Evolutionary conservation across 2,329 filamentous ascomycete genomes (phyloP).

Genomic region (Epichloe scottii): DNA sequence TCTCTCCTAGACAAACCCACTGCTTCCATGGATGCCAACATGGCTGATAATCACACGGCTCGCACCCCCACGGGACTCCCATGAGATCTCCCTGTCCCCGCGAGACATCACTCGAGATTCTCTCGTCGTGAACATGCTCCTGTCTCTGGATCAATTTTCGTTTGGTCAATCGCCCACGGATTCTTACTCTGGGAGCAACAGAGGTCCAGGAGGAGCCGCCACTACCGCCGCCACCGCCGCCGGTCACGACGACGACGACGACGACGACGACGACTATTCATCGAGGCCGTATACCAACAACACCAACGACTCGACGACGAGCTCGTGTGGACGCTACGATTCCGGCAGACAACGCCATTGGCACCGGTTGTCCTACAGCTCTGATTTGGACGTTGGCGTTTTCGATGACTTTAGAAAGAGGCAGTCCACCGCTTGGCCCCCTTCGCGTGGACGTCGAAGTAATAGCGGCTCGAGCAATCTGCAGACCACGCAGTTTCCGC

Average conservation of each 20-base stretch:
- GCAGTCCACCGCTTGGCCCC: background rate
- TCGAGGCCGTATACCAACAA: constrained; percentile 8
- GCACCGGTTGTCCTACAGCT: constrained; percentile 44
- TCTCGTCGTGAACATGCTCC: constrained; percentile 88
- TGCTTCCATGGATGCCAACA: constrained; percentile 10
- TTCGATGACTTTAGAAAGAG: constrained; percentile 29
- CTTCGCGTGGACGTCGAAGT: constrained; percentile 53
- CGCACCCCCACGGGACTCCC: constrained; percentile 47
- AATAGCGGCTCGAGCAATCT: constrained; percentile 72
- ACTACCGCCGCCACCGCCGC: constrained; percentile 14
- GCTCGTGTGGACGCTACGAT: background rate
- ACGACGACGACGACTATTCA: constrained; percentile 1
- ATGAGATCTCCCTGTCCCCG: constrained; percentile 73
- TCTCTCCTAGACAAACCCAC: constrained; percentile 14
- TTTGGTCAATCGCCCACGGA: constrained; percentile 29
- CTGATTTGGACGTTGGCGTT: constrained; percentile 44
- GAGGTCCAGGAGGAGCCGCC: constrained; percentile 8
- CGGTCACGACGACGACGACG: constrained; percentile 3
- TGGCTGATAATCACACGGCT: constrained; percentile 15
- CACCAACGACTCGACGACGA: constrained; percentile 3
- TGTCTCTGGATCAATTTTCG: constrained; percentile 78
- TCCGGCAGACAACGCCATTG: constrained; percentile 9
- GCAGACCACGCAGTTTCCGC: constrained; percentile 38
- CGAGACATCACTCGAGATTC: constrained; percentile 74
- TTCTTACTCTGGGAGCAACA: constrained; percentile 3